A percentile compares a stretch with the other conserved stretches of the same genome.
Conservation (phyloP, 2,329 filamentous ascomycete genomes). For the Colletotrichum somersetense region DNA sequence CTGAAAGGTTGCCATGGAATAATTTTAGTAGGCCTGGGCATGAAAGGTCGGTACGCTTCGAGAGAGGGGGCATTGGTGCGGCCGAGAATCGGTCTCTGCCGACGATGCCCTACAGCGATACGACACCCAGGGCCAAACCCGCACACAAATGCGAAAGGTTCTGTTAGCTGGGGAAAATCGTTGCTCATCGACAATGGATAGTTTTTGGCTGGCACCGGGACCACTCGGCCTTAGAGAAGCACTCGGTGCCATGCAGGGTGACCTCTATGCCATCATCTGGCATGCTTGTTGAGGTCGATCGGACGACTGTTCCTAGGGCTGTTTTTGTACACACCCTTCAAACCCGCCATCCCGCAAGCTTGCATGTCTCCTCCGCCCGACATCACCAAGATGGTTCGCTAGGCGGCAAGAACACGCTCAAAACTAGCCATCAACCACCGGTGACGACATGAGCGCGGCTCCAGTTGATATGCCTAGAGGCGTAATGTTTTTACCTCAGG, state of each 20-base stretch:
- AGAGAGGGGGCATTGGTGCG: background rate
- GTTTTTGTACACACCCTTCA: background rate
- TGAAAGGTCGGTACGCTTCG: background rate
- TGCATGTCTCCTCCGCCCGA: background rate
- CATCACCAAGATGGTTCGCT: too few relatives aligned
- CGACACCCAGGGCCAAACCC: slow-evolving; percentile 35
- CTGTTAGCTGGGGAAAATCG: slow-evolving; percentile 16
- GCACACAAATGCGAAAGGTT: slow-evolving; percentile 17
- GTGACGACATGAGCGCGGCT: slow-evolving; percentile 8
- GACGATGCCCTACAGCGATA: slow-evolving; percentile 6
- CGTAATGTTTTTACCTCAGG: slow-evolving; percentile 2
- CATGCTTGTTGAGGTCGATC: slow-evolving; percentile 38
- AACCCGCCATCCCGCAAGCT: background rate
- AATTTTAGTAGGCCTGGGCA: background rate
- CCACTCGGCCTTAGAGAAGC: slow-evolving; percentile 8
- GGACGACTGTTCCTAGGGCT: slow-evolving; percentile 10
- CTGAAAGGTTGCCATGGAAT: background rate
- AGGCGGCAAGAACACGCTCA: too few relatives aligned
- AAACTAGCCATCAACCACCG: too few relatives aligned
- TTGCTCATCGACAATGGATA: slow-evolving; percentile 3
- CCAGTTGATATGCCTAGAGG: background rate
- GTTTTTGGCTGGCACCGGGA: slow-evolving; percentile 5
- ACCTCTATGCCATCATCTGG: slow-evolving; percentile 36
- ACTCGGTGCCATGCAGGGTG: slow-evolving; percentile 29
- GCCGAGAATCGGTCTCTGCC: slow-evolving; percentile 13